These are phyloP conservation scores for Monosporascus sp. DNA, from an alignment of 2,329 filamentous ascomycete species.

Conservation along the genomic window DNA sequence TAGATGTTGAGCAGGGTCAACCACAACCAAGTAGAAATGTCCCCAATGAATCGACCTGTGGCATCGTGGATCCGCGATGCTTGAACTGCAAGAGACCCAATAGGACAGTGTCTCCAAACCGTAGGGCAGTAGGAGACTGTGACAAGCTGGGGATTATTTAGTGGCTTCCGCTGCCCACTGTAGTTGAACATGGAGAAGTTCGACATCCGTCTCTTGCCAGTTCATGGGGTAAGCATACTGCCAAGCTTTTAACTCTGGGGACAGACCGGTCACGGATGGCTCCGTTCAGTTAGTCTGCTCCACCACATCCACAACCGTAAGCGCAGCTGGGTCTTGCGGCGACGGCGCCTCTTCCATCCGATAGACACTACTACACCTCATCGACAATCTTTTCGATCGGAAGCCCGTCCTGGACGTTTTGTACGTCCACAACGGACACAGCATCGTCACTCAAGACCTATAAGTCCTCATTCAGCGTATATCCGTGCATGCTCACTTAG, in stretches of 20 bases:
- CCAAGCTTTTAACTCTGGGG: slow-evolving; percentile 11
- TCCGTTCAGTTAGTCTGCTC: slow-evolving; percentile 9
- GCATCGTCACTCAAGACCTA: too few species aligned
- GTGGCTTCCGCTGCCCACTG: not conserved
- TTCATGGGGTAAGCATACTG: not conserved
- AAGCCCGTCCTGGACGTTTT: too few species aligned
- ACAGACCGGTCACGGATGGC: slow-evolving; percentile 13
- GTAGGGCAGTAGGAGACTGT: not conserved
- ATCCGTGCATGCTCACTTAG: too few species aligned
- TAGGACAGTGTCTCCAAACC: not conserved
- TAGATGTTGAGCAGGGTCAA: not conserved
- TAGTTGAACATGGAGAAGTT: not conserved
- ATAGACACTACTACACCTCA: not conserved
- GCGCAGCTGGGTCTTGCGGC: too few species aligned
- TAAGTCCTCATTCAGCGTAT: too few species aligned
- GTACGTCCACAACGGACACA: too few species aligned
- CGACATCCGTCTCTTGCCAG: not conserved
- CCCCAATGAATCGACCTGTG: not conserved
- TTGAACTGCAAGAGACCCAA: not conserved
- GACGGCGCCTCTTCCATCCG: too few species aligned
- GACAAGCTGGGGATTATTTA: not conserved
- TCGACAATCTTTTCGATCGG: not conserved
- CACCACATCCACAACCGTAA: slow-evolving; percentile 4
- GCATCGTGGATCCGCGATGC: not conserved
- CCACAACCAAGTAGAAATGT: not conserved